phyloP scores from a whole-genome alignment of 176 grass and related monocot genomes.

The Eleusine indica region DNA sequence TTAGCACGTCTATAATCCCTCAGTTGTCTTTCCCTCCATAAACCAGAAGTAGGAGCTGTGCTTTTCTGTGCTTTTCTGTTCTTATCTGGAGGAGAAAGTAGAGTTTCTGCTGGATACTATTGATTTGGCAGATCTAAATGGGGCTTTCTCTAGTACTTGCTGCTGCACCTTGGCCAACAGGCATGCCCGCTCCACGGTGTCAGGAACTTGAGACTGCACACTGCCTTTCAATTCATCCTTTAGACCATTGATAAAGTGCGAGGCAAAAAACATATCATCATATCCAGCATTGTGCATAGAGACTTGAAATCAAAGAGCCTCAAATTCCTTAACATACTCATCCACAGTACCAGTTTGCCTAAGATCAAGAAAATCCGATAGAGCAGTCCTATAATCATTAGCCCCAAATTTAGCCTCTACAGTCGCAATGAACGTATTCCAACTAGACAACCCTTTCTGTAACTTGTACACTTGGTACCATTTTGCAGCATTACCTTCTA shows the following conservation, averaged over 20 bases:
- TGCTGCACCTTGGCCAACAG: too few relatives aligned
- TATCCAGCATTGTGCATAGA: background rate
- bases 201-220: too few relatives aligned
- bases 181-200: too few relatives aligned
- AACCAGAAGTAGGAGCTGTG: accelerated
- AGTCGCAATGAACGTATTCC: accelerated
- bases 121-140: too few relatives aligned
- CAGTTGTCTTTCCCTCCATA: background rate
- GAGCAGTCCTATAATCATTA: background rate
- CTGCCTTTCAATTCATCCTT: background rate
- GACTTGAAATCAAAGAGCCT: background rate
- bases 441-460: accelerated
- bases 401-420: background rate
- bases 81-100: accelerated
- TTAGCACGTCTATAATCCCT: background rate
- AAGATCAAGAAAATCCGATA: accelerated
- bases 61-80: accelerated
- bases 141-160: too few relatives aligned
- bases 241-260: background rate
- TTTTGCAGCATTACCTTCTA: background rate
- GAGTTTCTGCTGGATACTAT: too few relatives aligned
- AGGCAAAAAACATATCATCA: background rate
- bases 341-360: background rate
- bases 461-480: background rate
- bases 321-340: background rate